Conservation (phyloP, 768 basidiomycete genomes). For the Lactifluus volemus region DNA sequence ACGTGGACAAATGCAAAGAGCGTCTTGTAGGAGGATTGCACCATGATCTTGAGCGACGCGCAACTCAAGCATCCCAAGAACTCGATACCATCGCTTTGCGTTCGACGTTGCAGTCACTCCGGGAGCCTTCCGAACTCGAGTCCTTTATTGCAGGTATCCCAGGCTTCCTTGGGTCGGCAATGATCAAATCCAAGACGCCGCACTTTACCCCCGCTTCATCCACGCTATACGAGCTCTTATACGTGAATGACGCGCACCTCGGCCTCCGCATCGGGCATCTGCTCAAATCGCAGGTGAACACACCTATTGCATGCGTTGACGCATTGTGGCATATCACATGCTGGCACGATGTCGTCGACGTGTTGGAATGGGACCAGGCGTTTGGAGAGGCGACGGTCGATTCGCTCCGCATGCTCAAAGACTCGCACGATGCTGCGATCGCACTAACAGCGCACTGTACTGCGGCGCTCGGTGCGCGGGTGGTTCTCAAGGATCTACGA, state of each 20-base stretch:
- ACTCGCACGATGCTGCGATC: neutral
- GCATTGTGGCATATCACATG: constrained; percentile 6
- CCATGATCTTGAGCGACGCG: neutral
- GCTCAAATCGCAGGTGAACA: neutral
- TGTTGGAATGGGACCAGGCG: constrained; percentile 2
- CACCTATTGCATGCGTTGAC: neutral
- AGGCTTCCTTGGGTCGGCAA: neutral
- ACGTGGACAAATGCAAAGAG: neutral
- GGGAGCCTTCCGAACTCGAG: constrained; percentile 8
- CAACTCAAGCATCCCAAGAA: neutral
- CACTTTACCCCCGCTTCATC: neutral
- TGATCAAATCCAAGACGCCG: neutral
- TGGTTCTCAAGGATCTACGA: constrained; percentile 2
- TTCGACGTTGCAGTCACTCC: constrained; percentile 9
- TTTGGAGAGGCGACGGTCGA: no score
- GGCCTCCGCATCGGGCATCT: constrained; percentile 9
- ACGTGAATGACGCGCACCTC: neutral
- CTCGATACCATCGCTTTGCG: neutral
- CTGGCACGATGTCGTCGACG: neutral
- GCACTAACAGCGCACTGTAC: constrained; percentile 1
- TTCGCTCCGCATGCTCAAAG: neutral
- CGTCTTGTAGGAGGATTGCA: neutral
- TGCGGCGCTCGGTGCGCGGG: constrained; percentile 1
- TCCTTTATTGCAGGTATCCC: constrained; percentile 7
- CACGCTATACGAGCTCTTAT: constrained; percentile 1